Evolutionary conservation across 169 alveolate genomes (phyloP).

Genomic region (Plasmodium inui): DNA sequence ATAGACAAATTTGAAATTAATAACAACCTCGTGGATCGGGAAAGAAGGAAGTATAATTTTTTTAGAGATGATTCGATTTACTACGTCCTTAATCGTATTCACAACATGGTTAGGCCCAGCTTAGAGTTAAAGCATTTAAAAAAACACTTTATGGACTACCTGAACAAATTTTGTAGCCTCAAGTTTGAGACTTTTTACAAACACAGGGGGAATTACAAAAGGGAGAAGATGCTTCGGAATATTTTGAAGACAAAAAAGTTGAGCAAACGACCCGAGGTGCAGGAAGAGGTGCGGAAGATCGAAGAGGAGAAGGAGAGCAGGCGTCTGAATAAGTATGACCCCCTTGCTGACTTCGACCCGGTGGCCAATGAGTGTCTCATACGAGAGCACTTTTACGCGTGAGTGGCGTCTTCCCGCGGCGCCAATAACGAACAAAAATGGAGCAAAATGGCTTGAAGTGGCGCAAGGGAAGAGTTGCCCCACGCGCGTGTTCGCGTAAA

Average conservation of each 20-base stretch:
- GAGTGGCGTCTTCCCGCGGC: background rate
- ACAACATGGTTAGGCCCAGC: slow-evolving; percentile 70
- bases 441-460: background rate
- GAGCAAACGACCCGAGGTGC: slow-evolving; percentile 69
- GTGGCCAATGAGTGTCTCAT: slow-evolving; percentile 52
- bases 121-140: slow-evolving; percentile 53
- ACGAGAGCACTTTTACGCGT: slow-evolving; percentile 39
- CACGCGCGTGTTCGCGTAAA: background rate
- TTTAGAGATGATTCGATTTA: slow-evolving; percentile 53
- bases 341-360: slow-evolving; percentile 69
- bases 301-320: slow-evolving; percentile 48
- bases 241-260: slow-evolving; percentile 69
- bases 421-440: background rate
- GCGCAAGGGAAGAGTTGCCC: background rate
- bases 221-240: slow-evolving; percentile 56
- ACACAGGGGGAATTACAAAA: slow-evolving; percentile 73
- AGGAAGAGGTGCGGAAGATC: slow-evolving; percentile 59
- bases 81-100: slow-evolving; percentile 66
- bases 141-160: slow-evolving; percentile 34
- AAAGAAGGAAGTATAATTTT: slow-evolving; percentile 63
- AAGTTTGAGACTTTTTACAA: slow-evolving; percentile 71
- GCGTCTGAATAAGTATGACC: slow-evolving; percentile 60
- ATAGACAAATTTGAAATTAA: slow-evolving; percentile 77
- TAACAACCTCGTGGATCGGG: slow-evolving; percentile 34
- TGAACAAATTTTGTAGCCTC: slow-evolving; percentile 39